These are phyloP conservation scores for Citrus mangshanensis DNA, from an alignment of 345 rosid genomes.

Conservation along the genomic window DNA sequence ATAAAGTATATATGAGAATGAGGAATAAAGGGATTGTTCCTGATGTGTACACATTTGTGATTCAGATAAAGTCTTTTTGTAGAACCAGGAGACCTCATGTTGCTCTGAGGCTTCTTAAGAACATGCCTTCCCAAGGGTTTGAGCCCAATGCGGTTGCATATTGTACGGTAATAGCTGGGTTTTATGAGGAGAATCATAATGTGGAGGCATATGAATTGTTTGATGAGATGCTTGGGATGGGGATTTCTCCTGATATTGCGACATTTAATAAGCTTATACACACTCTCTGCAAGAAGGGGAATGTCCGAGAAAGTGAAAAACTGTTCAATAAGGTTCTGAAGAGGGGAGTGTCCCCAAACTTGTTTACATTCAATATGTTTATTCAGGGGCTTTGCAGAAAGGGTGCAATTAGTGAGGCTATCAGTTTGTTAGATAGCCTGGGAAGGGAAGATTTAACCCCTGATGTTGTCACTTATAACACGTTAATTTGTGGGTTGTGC, in stretches of 20 bases:
- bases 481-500: conserved; percentile 73
- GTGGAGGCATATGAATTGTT: conserved; percentile 70
- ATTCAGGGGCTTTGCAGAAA: conserved; percentile 77
- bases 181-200: conserved; percentile 53
- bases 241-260: conserved; percentile 47
- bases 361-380: conserved; percentile 79
- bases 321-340: conserved; percentile 68
- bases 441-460: conserved; percentile 56
- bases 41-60: conserved; percentile 76
- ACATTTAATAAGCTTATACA: conserved; percentile 86
- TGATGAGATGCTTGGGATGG: conserved; percentile 60
- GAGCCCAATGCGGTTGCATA: conserved; percentile 68
- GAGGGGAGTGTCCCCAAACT: conserved; percentile 67
- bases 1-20: conserved; percentile 90
- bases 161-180: conserved; percentile 75
- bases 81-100: conserved; percentile 72
- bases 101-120: conserved; percentile 77
- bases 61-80: conserved; percentile 88
- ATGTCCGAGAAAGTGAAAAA: conserved; percentile 67
- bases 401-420: conserved; percentile 58
- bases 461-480: conserved; percentile 80
- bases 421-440: conserved; percentile 54
- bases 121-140: conserved; percentile 75
- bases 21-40: conserved; percentile 55
- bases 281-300: conserved; percentile 71